These are phyloP conservation scores for Dactylellina parvicollis DNA, from an alignment of 2,329 filamentous ascomycete genomes.

Conservation along the genomic window DNA sequence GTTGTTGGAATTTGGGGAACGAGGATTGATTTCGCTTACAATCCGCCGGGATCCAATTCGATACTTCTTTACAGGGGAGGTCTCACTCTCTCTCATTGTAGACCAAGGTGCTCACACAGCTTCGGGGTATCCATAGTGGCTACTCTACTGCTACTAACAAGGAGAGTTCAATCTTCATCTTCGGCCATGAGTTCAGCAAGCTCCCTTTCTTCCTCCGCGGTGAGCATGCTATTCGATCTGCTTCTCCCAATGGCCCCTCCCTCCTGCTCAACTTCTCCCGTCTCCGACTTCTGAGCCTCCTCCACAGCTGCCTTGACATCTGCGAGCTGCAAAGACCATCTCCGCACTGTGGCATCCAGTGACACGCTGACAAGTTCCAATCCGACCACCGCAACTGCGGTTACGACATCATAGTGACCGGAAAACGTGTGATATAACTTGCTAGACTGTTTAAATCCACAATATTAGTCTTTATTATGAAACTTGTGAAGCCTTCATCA, in stretches of 20 bases:
- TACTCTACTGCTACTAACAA: not conserved
- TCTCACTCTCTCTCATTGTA: too few species aligned
- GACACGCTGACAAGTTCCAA: slow-evolving; percentile 77
- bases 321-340: slow-evolving; percentile 76
- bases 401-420: slow-evolving; percentile 94
- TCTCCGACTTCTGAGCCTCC: slow-evolving; percentile 55
- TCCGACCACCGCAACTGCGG: slow-evolving; percentile 74
- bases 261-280: slow-evolving; percentile 66
- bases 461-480: not conserved
- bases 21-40: slow-evolving; percentile 93
- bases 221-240: slow-evolving; percentile 68
- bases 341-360: slow-evolving; percentile 87
- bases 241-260: slow-evolving; percentile 64
- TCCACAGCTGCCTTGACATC: slow-evolving; percentile 68
- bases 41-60: slow-evolving; percentile 63
- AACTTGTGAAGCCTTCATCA: too few species aligned
- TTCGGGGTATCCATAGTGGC: not conserved
- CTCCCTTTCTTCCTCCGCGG: slow-evolving; percentile 90
- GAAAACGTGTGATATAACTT: slow-evolving; percentile 77
- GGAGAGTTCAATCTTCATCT: slow-evolving; percentile 64
- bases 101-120: too few species aligned
- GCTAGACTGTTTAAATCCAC: slow-evolving; percentile 66
- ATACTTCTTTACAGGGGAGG: not conserved
- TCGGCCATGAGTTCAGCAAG: slow-evolving; percentile 90
- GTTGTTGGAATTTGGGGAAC: slow-evolving; percentile 29